A percentile compares a stretch with the other conserved stretches of the same genome.
Conservation (phyloP, 2,329 filamentous ascomycete genomes). For the Xylogone sp. region DNA sequence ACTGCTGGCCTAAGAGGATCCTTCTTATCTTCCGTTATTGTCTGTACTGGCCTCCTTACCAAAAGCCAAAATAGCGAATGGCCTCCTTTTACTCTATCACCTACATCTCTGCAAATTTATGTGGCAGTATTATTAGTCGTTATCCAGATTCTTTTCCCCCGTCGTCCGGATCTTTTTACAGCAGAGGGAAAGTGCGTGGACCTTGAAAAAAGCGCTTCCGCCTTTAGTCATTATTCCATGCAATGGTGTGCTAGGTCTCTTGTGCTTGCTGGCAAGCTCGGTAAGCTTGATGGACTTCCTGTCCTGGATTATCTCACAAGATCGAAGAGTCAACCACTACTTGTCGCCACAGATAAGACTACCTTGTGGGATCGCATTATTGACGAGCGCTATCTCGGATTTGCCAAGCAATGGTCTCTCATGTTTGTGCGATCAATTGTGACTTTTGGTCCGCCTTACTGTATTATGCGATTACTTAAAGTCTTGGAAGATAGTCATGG, state of each 20-base stretch:
- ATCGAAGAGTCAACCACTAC: conserved; percentile 43
- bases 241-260: conserved; percentile 48
- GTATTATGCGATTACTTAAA: conserved; percentile 64
- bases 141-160: conserved; percentile 54
- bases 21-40: no score
- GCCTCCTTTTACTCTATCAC: no score
- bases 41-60: no score
- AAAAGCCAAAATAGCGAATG: no score
- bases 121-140: conserved; percentile 33
- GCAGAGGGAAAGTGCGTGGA: conserved; percentile 55
- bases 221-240: conserved; percentile 59
- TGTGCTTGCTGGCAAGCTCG: conserved; percentile 51
- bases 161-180: conserved; percentile 61
- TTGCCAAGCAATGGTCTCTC: conserved; percentile 53
- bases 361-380: conserved; percentile 50
- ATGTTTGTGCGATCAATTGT: conserved; percentile 34
- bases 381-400: conserved; percentile 46
- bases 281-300: conserved; percentile 59
- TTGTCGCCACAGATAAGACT: conserved; percentile 43
- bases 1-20: no score
- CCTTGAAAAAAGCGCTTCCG: conserved; percentile 52
- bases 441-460: conserved; percentile 64
- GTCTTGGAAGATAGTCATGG: conserved; percentile 37
- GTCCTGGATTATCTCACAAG: conserved; percentile 45
- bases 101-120: no score